phyloP scores from a whole-genome alignment of 495 filamentous ascomycete genomes.

The Lophiostoma macrostomum region DNA sequence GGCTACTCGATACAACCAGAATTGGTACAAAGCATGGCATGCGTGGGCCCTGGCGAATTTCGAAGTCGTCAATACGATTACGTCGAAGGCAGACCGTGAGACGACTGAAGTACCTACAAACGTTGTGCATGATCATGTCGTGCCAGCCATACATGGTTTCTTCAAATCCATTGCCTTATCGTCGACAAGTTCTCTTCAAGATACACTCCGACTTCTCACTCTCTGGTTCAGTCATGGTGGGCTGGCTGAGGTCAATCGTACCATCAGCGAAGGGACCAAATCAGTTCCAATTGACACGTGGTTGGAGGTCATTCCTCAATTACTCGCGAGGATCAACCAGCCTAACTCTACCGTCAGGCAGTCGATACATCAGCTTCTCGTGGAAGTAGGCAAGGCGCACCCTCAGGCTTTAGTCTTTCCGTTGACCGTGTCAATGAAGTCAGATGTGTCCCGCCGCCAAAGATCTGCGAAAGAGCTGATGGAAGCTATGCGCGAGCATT shows the following conservation, averaged over 20 bases:
- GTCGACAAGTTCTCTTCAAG: slow-evolving; percentile 86
- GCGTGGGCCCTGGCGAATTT: slow-evolving; percentile 99
- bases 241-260: slow-evolving; percentile 77
- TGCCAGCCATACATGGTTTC: slow-evolving; percentile 91
- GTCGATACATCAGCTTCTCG: slow-evolving; percentile 84
- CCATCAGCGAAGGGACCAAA: slow-evolving; percentile 83
- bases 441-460: slow-evolving; percentile 71
- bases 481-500: slow-evolving; percentile 96
- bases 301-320: slow-evolving; percentile 95
- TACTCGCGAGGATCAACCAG: slow-evolving; percentile 96
- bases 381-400: slow-evolving; percentile 88
- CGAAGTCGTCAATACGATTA: slow-evolving; percentile 84
- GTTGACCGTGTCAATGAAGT: slow-evolving; percentile 98
- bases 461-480: slow-evolving; percentile 87
- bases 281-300: slow-evolving; percentile 94
- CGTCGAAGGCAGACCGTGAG: slow-evolving; percentile 59
- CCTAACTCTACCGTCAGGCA: slow-evolving; percentile 79
- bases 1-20: slow-evolving; percentile 84
- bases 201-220: slow-evolving; percentile 87
- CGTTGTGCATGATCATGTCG: slow-evolving; percentile 79
- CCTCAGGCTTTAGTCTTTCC: slow-evolving; percentile 99
- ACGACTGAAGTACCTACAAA: slow-evolving; percentile 53
- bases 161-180: slow-evolving; percentile 93
- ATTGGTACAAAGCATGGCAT: slow-evolving; percentile 99
- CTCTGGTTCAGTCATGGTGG: slow-evolving; percentile 95